A percentile compares a stretch with the other conserved stretches of the same genome.
Conservation (phyloP, 352 stramenopile genomes). For the Phytophthora sp. region DNA sequence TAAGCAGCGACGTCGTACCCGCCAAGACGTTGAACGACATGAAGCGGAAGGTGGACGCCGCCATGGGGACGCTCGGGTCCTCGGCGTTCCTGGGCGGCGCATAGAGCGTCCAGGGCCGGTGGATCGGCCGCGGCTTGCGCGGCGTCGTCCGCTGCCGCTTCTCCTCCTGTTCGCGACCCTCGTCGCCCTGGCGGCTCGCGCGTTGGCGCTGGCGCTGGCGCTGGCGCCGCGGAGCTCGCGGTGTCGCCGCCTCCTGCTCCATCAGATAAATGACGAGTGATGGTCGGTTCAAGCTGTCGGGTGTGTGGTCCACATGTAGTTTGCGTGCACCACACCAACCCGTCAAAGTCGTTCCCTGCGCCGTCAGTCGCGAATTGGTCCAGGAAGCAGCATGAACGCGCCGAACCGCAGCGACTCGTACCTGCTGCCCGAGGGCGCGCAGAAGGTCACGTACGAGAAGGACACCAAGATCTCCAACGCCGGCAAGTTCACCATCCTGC, state of each 20-base stretch:
- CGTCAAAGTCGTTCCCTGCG: neutral
- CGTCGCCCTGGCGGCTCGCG: neutral
- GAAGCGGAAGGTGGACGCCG: constrained; percentile 59
- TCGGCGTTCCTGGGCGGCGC: constrained; percentile 30
- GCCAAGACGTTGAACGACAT: constrained; percentile 79
- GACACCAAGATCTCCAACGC: constrained; percentile 98
- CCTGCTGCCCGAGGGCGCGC: constrained; percentile 80
- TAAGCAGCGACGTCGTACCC: constrained; percentile 36
- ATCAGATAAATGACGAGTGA: constrained; percentile 19
- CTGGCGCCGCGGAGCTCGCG: neutral
- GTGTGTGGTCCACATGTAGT: neutral
- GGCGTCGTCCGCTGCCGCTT: constrained; percentile 8
- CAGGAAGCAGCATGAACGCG: constrained; percentile 69
- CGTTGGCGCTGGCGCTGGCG: constrained; percentile 5
- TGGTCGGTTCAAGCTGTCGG: neutral
- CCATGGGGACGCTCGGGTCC: constrained; percentile 19
- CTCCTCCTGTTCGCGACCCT: constrained; percentile 3
- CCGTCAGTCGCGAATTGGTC: constrained; percentile 10
- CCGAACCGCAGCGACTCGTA: constrained; percentile 86
- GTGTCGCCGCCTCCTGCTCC: constrained; percentile 1
- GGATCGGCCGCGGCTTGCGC: constrained; percentile 4
- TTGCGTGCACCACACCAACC: neutral
- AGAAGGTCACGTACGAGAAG: constrained; percentile 95
- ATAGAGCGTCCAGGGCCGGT: constrained; percentile 61
- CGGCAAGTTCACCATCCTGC: constrained; percentile 97